These are phyloP conservation scores for Globisporangium parvum DNA, from an alignment of 352 stramenopile species.

Conservation along the genomic window DNA sequence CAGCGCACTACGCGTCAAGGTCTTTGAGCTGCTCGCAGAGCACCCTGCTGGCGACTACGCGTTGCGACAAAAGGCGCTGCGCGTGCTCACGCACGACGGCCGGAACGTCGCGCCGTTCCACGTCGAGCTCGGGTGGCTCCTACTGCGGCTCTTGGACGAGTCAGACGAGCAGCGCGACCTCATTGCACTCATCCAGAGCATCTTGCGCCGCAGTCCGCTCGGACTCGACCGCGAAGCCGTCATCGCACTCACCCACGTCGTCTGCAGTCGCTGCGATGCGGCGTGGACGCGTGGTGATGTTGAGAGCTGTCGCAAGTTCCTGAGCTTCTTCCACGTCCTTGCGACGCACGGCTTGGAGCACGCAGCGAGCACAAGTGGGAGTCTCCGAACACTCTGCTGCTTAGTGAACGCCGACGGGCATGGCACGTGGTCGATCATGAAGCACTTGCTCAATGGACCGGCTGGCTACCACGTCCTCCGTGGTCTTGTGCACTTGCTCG, in stretches of 20 bases:
- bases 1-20: conserved; percentile 29
- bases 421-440: conserved; percentile 81
- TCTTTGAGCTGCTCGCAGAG: conserved; percentile 50
- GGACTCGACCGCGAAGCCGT: conserved; percentile 58
- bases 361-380: conserved; percentile 50
- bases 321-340: conserved; percentile 75
- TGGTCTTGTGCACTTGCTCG: conserved; percentile 64
- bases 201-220: conserved; percentile 52
- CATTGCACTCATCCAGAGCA: conserved; percentile 63
- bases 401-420: conserved; percentile 82
- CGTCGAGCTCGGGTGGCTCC: conserved; percentile 64
- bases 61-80: conserved; percentile 57
- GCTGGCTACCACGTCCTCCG: conserved; percentile 66
- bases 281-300: conserved; percentile 69
- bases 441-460: conserved; percentile 56
- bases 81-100: conserved; percentile 59
- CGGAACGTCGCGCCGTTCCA: conserved; percentile 59
- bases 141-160: conserved; percentile 69
- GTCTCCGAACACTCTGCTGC: conserved; percentile 71
- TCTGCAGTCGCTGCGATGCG: conserved; percentile 61
- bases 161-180: conserved; percentile 79
- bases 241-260: conserved; percentile 60
- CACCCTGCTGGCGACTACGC: conserved; percentile 35
- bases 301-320: conserved; percentile 62
- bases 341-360: conserved; percentile 52